A percentile compares a stretch with the other conserved stretches of the same genome.
Conservation (phyloP, 257 asterid species). For the Solanum paucissectum region DNA sequence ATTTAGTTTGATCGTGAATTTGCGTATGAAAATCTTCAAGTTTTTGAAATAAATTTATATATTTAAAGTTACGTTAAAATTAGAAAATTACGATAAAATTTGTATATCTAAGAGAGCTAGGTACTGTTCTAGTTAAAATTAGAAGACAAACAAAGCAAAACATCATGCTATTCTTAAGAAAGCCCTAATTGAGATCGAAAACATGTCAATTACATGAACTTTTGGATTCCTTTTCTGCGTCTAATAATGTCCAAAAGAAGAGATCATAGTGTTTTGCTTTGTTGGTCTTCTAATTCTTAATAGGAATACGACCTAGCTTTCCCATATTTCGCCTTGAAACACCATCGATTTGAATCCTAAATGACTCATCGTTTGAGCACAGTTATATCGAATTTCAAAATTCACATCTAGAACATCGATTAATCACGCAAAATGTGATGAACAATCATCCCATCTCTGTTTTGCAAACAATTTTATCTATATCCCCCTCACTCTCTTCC, state of each 20-base stretch:
- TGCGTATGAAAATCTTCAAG: too few relatives aligned
- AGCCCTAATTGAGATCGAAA: neutral
- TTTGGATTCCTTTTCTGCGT: neutral
- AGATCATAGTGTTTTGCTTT: neutral
- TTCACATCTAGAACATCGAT: neutral
- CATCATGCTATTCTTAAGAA: neutral
- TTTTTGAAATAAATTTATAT: too few relatives aligned
- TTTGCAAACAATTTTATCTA: neutral
- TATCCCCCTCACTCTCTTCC: neutral
- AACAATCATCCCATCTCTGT: neutral
- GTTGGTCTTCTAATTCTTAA: constrained; percentile 30
- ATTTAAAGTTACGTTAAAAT: too few relatives aligned
- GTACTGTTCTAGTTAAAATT: neutral
- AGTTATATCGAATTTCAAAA: neutral
- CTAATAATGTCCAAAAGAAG: neutral
- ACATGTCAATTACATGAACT: neutral
- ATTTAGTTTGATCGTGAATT: too few relatives aligned
- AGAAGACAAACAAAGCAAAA: neutral
- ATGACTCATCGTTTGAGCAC: constrained; percentile 25
- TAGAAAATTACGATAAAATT: too few relatives aligned
- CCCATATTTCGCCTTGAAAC: constrained; percentile 64
- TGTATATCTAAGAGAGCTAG: too few relatives aligned
- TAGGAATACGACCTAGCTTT: constrained; percentile 54
- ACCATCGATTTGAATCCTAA: constrained; percentile 78
- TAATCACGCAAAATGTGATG: neutral